A percentile compares a stretch with the other conserved stretches of the same genome.
Evolutionary conservation across 2,329 filamentous ascomycete species (phyloP).

Genomic region (Arthrobotrys musiformis): DNA sequence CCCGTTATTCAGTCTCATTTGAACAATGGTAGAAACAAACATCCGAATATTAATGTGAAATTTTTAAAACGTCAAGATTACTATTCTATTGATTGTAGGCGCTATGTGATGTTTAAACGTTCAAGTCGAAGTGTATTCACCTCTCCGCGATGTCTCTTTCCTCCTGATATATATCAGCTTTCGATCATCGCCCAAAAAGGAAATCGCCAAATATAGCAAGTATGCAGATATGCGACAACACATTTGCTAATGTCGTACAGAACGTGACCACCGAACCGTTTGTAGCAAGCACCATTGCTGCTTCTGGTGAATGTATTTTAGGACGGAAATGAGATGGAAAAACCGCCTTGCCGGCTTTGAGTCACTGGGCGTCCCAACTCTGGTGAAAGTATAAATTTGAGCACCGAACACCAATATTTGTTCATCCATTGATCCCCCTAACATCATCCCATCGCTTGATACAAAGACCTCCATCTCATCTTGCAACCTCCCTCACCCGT

Average conservation of each 20-base stretch:
- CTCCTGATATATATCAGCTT: no score
- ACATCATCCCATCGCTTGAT: conserved; percentile 52
- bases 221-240: conserved; percentile 44
- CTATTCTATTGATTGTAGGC: not conserved
- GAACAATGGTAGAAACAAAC: not conserved
- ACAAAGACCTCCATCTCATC: conserved; percentile 34
- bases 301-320: not conserved
- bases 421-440: conserved; percentile 20
- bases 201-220: conserved; percentile 31
- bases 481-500: no score
- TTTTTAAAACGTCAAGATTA: no score
- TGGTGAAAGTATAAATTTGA: conserved; percentile 55
- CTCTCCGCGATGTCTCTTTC: not conserved
- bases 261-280: conserved; percentile 31
- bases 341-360: conserved; percentile 49
- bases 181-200: not conserved
- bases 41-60: not conserved
- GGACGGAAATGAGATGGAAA: not conserved
- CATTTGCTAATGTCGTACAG: conserved; percentile 42
- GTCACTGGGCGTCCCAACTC: conserved; percentile 29
- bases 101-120: not conserved
- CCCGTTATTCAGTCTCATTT: conserved; percentile 9
- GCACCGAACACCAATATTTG: conserved; percentile 23
- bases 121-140: not conserved
- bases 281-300: conserved; percentile 2